These are phyloP conservation scores for Trichoderma harzianum DNA, from an alignment of 2,329 filamentous ascomycete genomes.

Conservation along the genomic window DNA sequence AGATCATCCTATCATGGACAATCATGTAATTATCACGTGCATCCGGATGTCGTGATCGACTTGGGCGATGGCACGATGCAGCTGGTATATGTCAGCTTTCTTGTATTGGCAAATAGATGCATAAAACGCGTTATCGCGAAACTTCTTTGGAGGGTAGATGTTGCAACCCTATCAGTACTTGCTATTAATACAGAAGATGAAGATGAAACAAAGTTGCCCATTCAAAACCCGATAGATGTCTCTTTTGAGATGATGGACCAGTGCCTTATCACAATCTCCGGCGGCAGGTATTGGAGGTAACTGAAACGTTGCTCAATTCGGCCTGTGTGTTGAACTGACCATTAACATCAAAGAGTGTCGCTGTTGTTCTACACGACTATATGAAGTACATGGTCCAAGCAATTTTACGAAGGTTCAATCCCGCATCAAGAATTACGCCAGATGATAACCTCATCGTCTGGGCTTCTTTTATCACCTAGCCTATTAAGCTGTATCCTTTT, in stretches of 20 bases:
- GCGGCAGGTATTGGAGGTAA: neutral
- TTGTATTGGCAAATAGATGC: constrained; percentile 1
- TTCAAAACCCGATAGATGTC: neutral
- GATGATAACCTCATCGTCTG: neutral
- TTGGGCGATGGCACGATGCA: constrained; percentile 15
- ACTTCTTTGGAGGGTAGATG: neutral
- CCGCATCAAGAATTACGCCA: neutral
- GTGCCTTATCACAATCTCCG: neutral
- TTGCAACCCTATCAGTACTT: neutral
- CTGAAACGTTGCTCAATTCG: neutral
- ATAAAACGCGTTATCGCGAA: constrained; percentile 7
- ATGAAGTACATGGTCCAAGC: neutral
- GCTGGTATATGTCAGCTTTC: neutral
- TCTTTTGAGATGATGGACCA: neutral
- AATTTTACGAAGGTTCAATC: neutral
- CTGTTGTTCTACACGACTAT: neutral
- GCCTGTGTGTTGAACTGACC: too few species aligned
- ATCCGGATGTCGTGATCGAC: constrained; percentile 14
- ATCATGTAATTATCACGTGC: constrained; percentile 16
- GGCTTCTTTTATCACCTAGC: neutral
- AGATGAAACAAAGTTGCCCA: neutral
- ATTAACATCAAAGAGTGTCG: neutral
- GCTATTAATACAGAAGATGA: neutral
- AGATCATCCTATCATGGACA: neutral
- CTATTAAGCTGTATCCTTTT: neutral